A percentile compares a stretch with the other conserved stretches of the same genome.
Evolutionary conservation across 345 rosid genomes (phyloP).

Genomic region (Eucalyptus microcorys): DNA sequence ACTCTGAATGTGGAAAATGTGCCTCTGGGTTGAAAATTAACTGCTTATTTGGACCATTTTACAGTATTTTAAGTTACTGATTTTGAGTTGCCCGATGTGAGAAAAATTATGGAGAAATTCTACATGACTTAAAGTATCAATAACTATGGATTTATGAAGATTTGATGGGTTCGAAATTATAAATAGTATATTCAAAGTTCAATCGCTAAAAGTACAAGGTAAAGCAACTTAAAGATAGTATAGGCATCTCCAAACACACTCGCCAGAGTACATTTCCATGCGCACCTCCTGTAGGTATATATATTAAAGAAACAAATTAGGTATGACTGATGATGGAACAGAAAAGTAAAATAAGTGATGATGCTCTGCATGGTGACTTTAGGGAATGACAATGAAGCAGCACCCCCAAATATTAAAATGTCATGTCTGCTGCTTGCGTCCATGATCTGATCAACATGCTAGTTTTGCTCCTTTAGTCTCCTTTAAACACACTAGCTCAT

Average conservation of each 20-base stretch:
- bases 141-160: neutral
- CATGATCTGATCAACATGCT: neutral
- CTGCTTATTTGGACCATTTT: neutral
- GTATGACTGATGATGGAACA: neutral
- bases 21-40: neutral
- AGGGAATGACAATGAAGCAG: neutral
- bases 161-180: neutral
- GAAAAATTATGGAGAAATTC: neutral
- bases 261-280: neutral
- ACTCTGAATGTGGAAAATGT: neutral
- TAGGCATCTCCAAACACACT: neutral
- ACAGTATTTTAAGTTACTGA: neutral
- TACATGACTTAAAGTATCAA: neutral
- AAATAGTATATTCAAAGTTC: neutral
- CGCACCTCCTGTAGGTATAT: neutral
- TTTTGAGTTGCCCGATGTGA: neutral
- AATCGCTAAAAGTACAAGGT: neutral
- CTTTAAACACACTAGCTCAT: neutral
- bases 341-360: neutral
- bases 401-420: neutral
- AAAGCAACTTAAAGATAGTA: neutral
- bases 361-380: neutral
- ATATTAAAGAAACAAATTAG: neutral
- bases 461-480: neutral
- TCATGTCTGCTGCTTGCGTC: neutral